Evolutionary conservation across 2,329 filamentous ascomycete genomes (phyloP), one percentile per base, ranked within the genome.

Genomic region (Aureobasidium sp.): DNA sequence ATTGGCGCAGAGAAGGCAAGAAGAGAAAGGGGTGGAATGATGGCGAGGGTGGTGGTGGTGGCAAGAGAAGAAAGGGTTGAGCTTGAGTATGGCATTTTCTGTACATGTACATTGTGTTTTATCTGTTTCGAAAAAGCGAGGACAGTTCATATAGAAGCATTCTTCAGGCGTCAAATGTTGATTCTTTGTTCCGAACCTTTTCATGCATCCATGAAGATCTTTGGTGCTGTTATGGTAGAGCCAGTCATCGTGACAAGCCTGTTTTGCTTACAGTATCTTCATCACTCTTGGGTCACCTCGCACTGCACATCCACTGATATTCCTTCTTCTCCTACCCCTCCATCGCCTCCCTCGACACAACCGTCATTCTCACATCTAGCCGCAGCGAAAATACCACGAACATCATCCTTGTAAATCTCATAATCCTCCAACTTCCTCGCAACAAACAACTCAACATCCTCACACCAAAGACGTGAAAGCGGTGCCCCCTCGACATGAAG

Each of bases 1-100:
- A 86, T 72, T 99, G 94, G 94, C 81, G 85, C 69, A 86, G 86
- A 69, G 95, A 99, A 77, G 94, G 94, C 11, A 90, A 88, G 79
- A 90, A 90, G 78, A 79, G 87, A 67, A 85, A 83, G 74, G 79
- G 80, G 37, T 77, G 79, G 66, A 79, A 78, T 57, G 81, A 77
- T 22, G 81, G 75, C 63, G 82, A 79, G 33, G 75, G 70, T 49
- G 77, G 76, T 11, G 70, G 68, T 29, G 69, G 67, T 37, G 68
- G 66, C 37, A 72, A 71, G 66, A 69, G 68, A 64, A 67, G 65
- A 54, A 71, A 66, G 65, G 59, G 59, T 22, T 59, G 40, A 53
- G 42, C 33, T 37, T 14, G 19, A 15, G n/a, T 39, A 31, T 54
- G 27, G 29, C 29, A 50, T 35, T 22, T 19, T 17, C 27, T 31